A percentile compares a stretch with the other conserved stretches of the same genome.
phyloP scores from a whole-genome alignment of 2,329 filamentous ascomycete species.

The Chaetomiaceae sp. region DNA sequence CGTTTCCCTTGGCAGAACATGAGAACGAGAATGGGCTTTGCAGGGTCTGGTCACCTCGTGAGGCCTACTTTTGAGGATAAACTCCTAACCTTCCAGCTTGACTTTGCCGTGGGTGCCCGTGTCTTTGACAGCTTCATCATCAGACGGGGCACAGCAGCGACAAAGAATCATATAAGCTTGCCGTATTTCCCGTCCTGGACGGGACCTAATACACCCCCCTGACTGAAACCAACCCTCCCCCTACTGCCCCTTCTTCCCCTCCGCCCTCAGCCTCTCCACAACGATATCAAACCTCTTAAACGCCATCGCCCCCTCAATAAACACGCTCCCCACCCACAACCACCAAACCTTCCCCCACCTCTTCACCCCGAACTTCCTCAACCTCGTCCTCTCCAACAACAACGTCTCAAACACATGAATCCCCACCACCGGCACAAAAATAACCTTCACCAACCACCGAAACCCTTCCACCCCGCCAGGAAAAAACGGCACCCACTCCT shows the following conservation, averaged over 20 bases:
- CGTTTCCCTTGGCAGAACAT: too few relatives aligned
- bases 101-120: too few relatives aligned
- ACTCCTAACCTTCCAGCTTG: too few relatives aligned
- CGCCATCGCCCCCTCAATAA: conserved; percentile 49
- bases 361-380: conserved; percentile 45
- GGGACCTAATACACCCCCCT: too few relatives aligned
- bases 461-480: conserved; percentile 56
- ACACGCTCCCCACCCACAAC: conserved; percentile 48
- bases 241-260: conserved; percentile 12
- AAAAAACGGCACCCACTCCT: conserved; percentile 46
- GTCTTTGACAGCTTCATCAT: too few relatives aligned
- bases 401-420: conserved; percentile 64
- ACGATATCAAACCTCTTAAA: conserved; percentile 49
- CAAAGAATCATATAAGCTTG: too few relatives aligned
- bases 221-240: too few relatives aligned
- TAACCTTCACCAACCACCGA: conserved; percentile 51
- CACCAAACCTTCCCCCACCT: conserved; percentile 47
- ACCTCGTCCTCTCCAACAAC: conserved; percentile 44
- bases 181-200: too few relatives aligned
- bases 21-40: too few relatives aligned
- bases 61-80: too few relatives aligned
- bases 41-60: too few relatives aligned
- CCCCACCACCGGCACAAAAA: conserved; percentile 55
- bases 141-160: too few relatives aligned
- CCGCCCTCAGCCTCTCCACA: conserved; percentile 39